These are phyloP conservation scores for Naganishia albida DNA, from an alignment of 1,284 basidiomycete genomes.

Conservation along the genomic window DNA sequence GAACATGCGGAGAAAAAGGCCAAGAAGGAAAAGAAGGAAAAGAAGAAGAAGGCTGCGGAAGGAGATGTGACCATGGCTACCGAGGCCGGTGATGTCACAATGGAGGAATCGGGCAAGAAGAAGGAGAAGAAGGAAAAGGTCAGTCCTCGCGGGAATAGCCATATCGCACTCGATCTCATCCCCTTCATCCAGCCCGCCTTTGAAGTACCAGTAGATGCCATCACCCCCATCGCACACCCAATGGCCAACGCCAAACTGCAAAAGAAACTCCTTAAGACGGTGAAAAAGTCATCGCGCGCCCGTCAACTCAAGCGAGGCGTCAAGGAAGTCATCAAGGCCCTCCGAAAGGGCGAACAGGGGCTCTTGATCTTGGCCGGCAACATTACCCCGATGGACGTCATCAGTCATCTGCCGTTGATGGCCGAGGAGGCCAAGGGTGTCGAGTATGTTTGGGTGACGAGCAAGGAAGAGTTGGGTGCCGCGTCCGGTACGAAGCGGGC, in stretches of 20 bases:
- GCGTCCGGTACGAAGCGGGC: conserved; percentile 97
- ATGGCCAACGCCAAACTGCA: conserved; percentile 86
- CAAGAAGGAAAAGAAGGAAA: conserved; percentile 57
- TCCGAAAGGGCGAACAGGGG: conserved; percentile 92
- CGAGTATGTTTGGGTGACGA: conserved; percentile 71
- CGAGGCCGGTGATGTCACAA: conserved; percentile 40
- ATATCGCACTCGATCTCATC: conserved; percentile 12
- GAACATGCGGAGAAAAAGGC: conserved; percentile 43
- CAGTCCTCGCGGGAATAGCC: background rate
- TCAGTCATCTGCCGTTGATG: conserved; percentile 91
- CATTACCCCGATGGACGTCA: conserved; percentile 97
- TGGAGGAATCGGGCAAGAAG: conserved; percentile 40
- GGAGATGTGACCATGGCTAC: conserved; percentile 39
- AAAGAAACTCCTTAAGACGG: conserved; percentile 88
- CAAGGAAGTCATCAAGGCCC: conserved; percentile 94
- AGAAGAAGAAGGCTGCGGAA: conserved; percentile 49
- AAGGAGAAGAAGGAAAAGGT: conserved; percentile 43
- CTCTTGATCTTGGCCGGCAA: conserved; percentile 92
- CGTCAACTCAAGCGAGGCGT: conserved; percentile 92
- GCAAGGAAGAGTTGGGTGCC: conserved; percentile 83
- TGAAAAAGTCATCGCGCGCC: conserved; percentile 89
- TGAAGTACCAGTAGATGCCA: conserved; percentile 71
- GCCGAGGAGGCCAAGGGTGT: conserved; percentile 86
- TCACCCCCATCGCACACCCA: conserved; percentile 86
- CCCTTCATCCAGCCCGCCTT: conserved; percentile 54